Base-by-base conservation (phyloP, 495 filamentous ascomycete genomes). In the Penicillium taxi region DNA sequence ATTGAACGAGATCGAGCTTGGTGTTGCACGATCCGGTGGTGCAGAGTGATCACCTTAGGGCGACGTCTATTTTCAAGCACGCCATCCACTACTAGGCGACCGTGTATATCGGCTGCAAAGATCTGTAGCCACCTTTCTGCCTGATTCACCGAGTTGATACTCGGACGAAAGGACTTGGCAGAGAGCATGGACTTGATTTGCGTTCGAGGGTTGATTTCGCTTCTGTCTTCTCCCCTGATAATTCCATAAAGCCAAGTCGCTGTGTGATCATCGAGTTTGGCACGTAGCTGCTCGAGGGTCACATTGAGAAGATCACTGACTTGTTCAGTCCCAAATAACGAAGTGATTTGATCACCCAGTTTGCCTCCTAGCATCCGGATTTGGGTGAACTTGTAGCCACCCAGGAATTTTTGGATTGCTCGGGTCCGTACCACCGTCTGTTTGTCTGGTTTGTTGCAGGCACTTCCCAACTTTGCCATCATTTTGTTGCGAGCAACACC, bases 161-260 rank as follows among this genome's bases (percentile, higher is more conserved):
- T 79, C 1, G 91, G 91, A 5, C 87, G 74, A 47, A 98, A 98
- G 0, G 87, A 91, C 53, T 98, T 98, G 28, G 91, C 89, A 2
- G 86, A 94, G n/a, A 96, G 73, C 91, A 98, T 98, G 14, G 83
- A 89, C 53, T 96, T 96, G 56, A 95, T 94, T 49, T 88, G 83
- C 9, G 87, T 95, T 40, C 91, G 76, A 23, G 88, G 72, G 49
- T 86, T 95, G 47, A 96, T 87, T 61, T 94, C 87, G 52, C 81
- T 93, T 26, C 63, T 58, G 55, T 98, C 91, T 34, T 86, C 78
- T 1, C 91, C 91, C 0, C 93, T 79, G 27, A 96, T 80, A 13
- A 81, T 80, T 35, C 82, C 73, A 63, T 94, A 89, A 15, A 98
- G 69, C 88, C 90, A 96, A 5, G 74, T 64, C 11, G 86, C 89